Evolutionary conservation across 75 land plant species (phyloP).

Genomic region (Pinus albicaulis): DNA sequence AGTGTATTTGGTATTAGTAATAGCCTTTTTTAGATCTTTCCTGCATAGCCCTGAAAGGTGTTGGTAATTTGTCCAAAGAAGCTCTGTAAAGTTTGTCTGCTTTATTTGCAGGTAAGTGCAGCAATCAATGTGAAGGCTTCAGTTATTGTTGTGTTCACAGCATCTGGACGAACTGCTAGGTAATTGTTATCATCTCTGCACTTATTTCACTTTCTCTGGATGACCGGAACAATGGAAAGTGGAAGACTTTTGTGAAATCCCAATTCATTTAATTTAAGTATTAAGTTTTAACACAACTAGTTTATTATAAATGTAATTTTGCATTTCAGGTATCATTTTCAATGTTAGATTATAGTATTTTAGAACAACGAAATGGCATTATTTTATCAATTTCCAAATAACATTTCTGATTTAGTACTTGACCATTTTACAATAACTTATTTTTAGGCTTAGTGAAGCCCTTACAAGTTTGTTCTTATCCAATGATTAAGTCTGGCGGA

Average conservation of each 20-base stretch:
- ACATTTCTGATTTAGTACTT: no score
- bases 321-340: no score
- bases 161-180: slow-evolving; percentile 38
- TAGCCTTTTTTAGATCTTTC: no score
- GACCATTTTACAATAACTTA: no score
- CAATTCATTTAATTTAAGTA: neutral
- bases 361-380: neutral
- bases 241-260: neutral
- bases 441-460: no score
- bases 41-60: no score
- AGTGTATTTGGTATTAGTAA: no score
- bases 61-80: no score
- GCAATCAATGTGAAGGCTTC: slow-evolving; percentile 50
- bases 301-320: neutral
- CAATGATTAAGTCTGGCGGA: no score
- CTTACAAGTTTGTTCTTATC: no score
- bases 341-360: neutral
- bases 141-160: slow-evolving; percentile 32
- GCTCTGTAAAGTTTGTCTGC: no score
- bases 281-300: no score
- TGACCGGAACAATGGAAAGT: neutral
- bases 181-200: slow-evolving; percentile 2
- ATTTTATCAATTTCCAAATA: neutral
- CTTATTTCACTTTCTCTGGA: neutral
- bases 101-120: slow-evolving; percentile 31